Conservation (phyloP, 179 eudicot species). For the Pouteria campechiana region DNA sequence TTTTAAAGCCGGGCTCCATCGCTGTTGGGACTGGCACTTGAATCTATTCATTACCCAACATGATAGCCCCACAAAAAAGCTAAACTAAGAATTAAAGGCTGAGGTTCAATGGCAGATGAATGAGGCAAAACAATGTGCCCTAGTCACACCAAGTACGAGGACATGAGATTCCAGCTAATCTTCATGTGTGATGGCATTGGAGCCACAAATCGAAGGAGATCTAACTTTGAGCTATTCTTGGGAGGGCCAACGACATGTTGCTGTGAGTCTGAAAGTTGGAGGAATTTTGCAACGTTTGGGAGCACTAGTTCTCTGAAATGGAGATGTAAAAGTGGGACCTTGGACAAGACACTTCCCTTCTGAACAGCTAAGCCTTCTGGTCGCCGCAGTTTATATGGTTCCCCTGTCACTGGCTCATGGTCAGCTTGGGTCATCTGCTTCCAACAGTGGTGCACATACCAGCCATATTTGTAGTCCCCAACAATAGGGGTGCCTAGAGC, state of each 20-base stretch:
- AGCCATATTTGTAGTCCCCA: constrained; percentile 91
- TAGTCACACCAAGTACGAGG: constrained; percentile 77
- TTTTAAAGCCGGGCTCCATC: too few species aligned
- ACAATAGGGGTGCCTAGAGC: constrained; percentile 95
- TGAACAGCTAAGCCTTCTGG: constrained; percentile 79
- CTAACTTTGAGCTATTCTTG: constrained; percentile 25
- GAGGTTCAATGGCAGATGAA: too few species aligned
- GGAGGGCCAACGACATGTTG: constrained; percentile 2
- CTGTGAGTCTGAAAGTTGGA: constrained; percentile 17
- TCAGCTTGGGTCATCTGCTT: constrained; percentile 75
- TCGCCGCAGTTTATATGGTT: constrained; percentile 73
- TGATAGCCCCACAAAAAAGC: too few species aligned
- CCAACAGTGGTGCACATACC: constrained; percentile 84
- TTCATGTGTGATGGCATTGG: constrained; percentile 97
- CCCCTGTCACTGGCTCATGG: constrained; percentile 57
- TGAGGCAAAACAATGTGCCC: too few species aligned
- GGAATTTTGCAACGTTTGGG: constrained; percentile 67
- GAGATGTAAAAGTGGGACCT: constrained; percentile 77
- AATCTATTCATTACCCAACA: too few species aligned
- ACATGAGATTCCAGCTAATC: constrained; percentile 97
- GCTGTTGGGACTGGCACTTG: too few species aligned
- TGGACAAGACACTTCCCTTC: constrained; percentile 84
- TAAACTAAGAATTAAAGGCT: too few species aligned
- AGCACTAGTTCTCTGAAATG: constrained; percentile 81
- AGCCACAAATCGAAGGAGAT: constrained; percentile 79